Evolutionary conservation across 768 basidiomycete species (phyloP).

Genomic region (Hericium alpestre): DNA sequence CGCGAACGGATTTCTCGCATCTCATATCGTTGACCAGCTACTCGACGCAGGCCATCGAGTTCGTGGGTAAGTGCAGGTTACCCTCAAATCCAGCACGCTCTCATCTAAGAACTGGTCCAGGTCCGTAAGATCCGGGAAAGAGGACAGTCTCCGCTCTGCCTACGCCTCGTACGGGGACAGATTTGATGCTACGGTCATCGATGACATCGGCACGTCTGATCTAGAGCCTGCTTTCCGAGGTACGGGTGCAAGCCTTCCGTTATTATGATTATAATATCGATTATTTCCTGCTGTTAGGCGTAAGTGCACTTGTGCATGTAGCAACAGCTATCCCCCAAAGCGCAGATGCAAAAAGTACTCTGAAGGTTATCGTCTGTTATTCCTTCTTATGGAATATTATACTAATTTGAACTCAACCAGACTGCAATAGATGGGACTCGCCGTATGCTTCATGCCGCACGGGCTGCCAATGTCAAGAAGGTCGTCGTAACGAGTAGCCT

Average conservation of each 20-base stretch:
- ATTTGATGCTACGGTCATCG: conserved; percentile 10
- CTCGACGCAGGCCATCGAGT: conserved; percentile 41
- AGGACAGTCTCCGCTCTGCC: conserved; percentile 3
- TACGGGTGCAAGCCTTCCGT: not conserved
- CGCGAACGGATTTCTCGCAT: conserved; percentile 27
- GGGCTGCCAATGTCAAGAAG: conserved; percentile 2
- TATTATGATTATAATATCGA: not conserved
- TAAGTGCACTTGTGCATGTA: conserved; percentile 9
- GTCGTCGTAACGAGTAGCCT: conserved; percentile 9
- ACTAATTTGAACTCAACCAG: conserved; percentile 3
- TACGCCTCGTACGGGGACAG: conserved; percentile 11
- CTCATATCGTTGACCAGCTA: conserved; percentile 21
- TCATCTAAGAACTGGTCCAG: conserved; percentile 1
- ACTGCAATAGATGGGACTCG: conserved; percentile 7
- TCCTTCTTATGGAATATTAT: not conserved
- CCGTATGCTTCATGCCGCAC: conserved; percentile 8
- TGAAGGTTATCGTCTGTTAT: not conserved
- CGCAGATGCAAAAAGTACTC: not conserved
- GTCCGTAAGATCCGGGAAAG: conserved; percentile 13
- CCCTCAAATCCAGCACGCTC: not conserved
- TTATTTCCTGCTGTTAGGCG: not conserved
- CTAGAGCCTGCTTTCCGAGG: conserved; percentile 12
- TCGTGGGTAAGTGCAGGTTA: conserved; percentile 26
- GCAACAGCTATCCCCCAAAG: conserved; percentile 4
- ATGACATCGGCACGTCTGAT: conserved; percentile 15